These are phyloP conservation scores for Yamadazyma insecticola DNA, from an alignment of 805 yeast genomes.

Conservation along the genomic window DNA sequence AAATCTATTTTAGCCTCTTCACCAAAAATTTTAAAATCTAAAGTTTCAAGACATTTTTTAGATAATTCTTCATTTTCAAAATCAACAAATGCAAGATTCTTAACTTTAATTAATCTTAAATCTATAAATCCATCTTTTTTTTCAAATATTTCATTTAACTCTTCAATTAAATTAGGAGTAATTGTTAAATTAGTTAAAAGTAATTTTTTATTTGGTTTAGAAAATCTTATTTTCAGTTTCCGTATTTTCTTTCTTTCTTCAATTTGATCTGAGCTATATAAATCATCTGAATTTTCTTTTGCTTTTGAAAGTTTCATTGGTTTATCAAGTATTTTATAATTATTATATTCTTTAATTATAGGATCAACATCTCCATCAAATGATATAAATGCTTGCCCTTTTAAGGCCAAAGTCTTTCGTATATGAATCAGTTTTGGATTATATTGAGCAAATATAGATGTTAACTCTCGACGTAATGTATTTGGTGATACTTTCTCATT, in stretches of 20 bases:
- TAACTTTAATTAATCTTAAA: constrained; percentile 59
- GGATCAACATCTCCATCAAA: constrained; percentile 48
- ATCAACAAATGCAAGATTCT: constrained; percentile 78
- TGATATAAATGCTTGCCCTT: constrained; percentile 82
- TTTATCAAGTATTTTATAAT: constrained; percentile 36
- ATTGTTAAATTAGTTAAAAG: constrained; percentile 4
- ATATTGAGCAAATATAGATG: constrained; percentile 36
- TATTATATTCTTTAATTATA: constrained; percentile 33
- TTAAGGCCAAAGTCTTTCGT: constrained; percentile 56
- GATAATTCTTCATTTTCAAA: constrained; percentile 57
- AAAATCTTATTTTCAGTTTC: constrained; percentile 8
- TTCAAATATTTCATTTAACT: constrained; percentile 37
- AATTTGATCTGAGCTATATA: constrained; percentile 16
- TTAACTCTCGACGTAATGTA: constrained; percentile 43
- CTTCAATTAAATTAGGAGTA: background rate
- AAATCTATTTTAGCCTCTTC: too few relatives aligned
- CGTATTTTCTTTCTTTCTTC: constrained; percentile 16
- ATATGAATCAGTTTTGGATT: constrained; percentile 40
- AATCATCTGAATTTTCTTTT: constrained; percentile 8
- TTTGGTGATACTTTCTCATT: constrained; percentile 62
- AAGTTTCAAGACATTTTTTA: constrained; percentile 19
- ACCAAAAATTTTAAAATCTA: constrained; percentile 1
- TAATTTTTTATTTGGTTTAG: constrained; percentile 7
- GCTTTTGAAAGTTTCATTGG: constrained; percentile 9
- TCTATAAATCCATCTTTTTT: constrained; percentile 58